Base-by-base conservation (phyloP, 495 filamentous ascomycete genomes). In the Xylaria cubensis region DNA sequence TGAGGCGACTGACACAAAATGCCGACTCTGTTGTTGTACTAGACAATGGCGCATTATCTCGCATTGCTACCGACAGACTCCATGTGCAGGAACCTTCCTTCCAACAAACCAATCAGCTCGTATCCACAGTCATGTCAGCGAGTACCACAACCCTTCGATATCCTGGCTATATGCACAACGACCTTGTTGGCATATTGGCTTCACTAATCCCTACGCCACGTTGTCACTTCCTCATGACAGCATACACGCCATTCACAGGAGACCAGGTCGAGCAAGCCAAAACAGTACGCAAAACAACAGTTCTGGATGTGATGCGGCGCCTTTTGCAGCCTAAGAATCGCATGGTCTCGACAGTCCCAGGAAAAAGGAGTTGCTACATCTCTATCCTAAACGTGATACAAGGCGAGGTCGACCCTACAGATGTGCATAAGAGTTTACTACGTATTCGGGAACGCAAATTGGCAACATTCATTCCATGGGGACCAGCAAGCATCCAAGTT, bases 91-190 rank as follows among this genome's bases (percentile, higher is more conserved):
- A 95, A 77, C 94, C 95, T 3, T 97, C 95, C 0, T 97, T 97
- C 80, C 91, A 95, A 67, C 96, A 99, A 79, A 98, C 97, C 13
- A 99, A 99, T 80, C 97, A 98, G 80, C 87, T 99, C 34, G 95
- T 97, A 12, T 97, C 95, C 36, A 99, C 97, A 2, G 97, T 99
- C 74, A 99, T 99, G 96, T 98, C 95, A 32, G 96, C 97, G 12
- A 95, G 93, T 76, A 99, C 96, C 1, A 97, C 95, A 7, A 97
- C 96, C 9, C 91, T 99, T 42, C 89, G 96, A 71, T 98, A 99
- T 80, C 96, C 96, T 1, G 96, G 97, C 34, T 99, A 99, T 79
- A 98, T 99, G 97, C 96, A 99, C 84, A 99, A 99, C 80, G 96
- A 99, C 78, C 91, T 99, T 9, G 95, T 97, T 74, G 94, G 95